Base-by-base conservation (phyloP, 352 stramenopile genomes). In the Saprolegnia parasitica region DNA sequence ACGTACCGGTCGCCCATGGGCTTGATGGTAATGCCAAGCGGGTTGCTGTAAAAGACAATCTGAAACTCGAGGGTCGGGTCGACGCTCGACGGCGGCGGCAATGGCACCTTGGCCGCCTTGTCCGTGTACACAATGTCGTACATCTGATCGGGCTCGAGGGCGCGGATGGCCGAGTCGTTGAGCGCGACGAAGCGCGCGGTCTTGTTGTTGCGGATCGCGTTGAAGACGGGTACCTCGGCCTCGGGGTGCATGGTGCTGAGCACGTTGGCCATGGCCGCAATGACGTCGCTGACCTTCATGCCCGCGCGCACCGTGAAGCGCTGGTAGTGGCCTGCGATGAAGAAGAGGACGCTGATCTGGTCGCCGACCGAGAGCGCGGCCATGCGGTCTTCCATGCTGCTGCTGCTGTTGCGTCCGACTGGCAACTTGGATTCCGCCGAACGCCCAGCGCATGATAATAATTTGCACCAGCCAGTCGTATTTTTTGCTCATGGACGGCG, bases 1-100 rank as follows among this genome's bases (percentile, higher is more conserved):
- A 96, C 86, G 45, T 92, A 85, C 1, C 81, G 92, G 71, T 91
- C 82, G 70, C 82, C 78, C 18, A 85, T 81, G 52, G 90, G 81
- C 71, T 91, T 91, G 75, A 96, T 83, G 5, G 86, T 93, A 65
- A 96, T 94, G 9, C 87, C 87, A 21, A 96, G 77, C 47, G 87
- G 87, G 16, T 94, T 80, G 37, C 84, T 87, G 74, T 96, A 86
- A 68, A 96, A 96, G 42, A 91, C 66, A 60, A 96, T 76, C 24
- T 76, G 76, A 64, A 96, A 94, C 64, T 90, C 84, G 62, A 80
- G 77, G 0, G 18, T 4, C 56, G 39, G 24, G 35, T 52, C 46
- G n/a, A 32, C 4, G 65, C 74, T 68, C 88, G 49, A 21, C 70
- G 73, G 9, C 74, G 68, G 42, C 58, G 67, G 20, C 75, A 74